Evolutionary conservation across 441 rosid genomes (phyloP).

Genomic region (Corymbia citriodora): DNA sequence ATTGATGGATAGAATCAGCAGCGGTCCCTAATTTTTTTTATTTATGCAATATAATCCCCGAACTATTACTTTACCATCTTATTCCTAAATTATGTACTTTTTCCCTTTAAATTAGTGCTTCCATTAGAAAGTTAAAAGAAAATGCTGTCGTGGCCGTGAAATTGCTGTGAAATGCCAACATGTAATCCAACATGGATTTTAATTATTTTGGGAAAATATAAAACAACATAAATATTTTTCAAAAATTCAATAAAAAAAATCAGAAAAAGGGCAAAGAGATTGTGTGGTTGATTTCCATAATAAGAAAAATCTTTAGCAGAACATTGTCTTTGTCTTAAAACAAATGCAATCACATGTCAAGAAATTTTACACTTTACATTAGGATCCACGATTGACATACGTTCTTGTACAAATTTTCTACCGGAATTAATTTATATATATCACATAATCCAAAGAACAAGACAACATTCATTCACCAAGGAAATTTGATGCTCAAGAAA

Average conservation of each 20-base stretch:
- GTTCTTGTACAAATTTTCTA: not conserved
- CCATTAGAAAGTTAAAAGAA: too few species aligned
- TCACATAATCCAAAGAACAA: not conserved
- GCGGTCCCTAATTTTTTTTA: not conserved
- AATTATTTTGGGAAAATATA: too few species aligned
- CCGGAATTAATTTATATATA: not conserved
- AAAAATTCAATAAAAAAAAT: too few species aligned
- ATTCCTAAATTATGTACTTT: not conserved
- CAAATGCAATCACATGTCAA: not conserved
- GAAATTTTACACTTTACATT: not conserved
- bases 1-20: not conserved
- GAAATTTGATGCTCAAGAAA: not conserved
- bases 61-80: too few species aligned
- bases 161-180: too few species aligned
- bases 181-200: too few species aligned
- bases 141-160: too few species aligned
- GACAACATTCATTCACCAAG: not conserved
- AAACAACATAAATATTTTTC: too few species aligned
- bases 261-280: too few species aligned
- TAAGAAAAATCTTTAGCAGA: not conserved
- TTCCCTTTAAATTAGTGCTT: not conserved
- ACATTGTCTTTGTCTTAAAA: not conserved
- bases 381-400: accelerated
- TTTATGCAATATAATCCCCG: not conserved
- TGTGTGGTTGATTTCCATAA: too few species aligned